Evolutionary conservation across 1,139 yeast genomes (phyloP).

Genomic region (Geotrichum macrosporum): DNA sequence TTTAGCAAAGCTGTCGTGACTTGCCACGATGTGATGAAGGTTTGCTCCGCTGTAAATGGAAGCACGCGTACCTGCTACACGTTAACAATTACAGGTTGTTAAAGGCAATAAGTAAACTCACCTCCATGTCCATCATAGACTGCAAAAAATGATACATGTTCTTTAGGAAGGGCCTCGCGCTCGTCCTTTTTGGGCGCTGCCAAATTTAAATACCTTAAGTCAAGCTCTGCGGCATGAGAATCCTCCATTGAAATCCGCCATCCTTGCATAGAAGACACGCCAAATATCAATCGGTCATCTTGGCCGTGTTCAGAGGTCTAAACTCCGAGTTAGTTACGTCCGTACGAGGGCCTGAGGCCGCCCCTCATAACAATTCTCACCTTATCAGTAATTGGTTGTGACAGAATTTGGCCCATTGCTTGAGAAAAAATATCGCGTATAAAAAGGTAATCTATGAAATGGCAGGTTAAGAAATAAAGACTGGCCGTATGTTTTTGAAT

Average conservation of each 20-base stretch:
- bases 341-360: background rate
- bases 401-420: conserved; percentile 69
- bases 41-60: conserved; percentile 83
- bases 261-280: conserved; percentile 95
- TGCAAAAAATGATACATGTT: conserved; percentile 72
- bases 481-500: background rate
- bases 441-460: background rate
- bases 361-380: conserved; percentile 29
- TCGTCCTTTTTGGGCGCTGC: background rate
- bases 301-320: conserved; percentile 66
- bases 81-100: background rate
- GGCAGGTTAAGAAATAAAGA: background rate
- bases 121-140: conserved; percentile 99
- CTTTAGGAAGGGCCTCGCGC: conserved; percentile 17
- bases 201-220: conserved; percentile 33
- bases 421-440: background rate
- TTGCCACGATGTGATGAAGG: conserved; percentile 63
- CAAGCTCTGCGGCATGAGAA: conserved; percentile 81
- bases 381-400: conserved; percentile 65
- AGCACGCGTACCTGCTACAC: conserved; percentile 51
- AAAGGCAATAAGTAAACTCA: conserved; percentile 11
- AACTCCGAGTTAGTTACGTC: background rate
- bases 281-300: conserved; percentile 67
- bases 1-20: conserved; percentile 53
- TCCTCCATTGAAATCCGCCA: conserved; percentile 99